Evolutionary conservation across 106 monocot genomes (phyloP).

Genomic region (Phalaenopsis equestris): DNA sequence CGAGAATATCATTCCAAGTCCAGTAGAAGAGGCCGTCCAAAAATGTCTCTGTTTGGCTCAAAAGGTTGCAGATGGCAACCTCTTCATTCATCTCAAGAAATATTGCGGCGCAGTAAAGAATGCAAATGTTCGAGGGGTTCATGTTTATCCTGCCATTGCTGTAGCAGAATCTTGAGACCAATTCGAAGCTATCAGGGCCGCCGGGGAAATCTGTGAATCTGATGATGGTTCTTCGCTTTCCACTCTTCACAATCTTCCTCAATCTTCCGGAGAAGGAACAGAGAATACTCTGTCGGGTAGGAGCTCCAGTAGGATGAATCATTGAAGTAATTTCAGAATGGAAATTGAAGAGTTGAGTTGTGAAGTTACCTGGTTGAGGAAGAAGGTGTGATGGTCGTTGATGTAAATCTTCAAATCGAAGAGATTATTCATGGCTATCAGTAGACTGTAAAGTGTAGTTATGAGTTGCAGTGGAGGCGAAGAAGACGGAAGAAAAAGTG

Average conservation of each 20-base stretch:
- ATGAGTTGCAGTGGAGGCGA: no score
- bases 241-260: constrained; percentile 20
- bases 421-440: constrained; percentile 34
- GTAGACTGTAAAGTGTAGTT: no score
- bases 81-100: constrained; percentile 38
- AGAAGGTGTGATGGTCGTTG: constrained; percentile 57
- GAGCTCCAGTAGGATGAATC: no score
- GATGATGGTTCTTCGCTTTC: constrained; percentile 4
- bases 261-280: constrained; percentile 53
- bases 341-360: neutral
- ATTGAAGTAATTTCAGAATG: no score
- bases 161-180: constrained; percentile 57
- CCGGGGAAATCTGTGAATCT: constrained; percentile 58
- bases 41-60: constrained; percentile 44
- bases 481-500: neutral
- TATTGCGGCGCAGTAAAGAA: constrained; percentile 40
- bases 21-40: constrained; percentile 61
- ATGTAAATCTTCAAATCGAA: constrained; percentile 55
- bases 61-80: constrained; percentile 21
- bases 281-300: no score
- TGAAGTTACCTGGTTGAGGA: constrained; percentile 43
- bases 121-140: constrained; percentile 31
- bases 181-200: constrained; percentile 51
- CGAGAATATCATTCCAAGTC: constrained; percentile 56
- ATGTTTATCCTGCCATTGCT: constrained; percentile 40